Base-by-base conservation (phyloP, 345 rosid genomes). In the Gossypium thurberi region DNA sequence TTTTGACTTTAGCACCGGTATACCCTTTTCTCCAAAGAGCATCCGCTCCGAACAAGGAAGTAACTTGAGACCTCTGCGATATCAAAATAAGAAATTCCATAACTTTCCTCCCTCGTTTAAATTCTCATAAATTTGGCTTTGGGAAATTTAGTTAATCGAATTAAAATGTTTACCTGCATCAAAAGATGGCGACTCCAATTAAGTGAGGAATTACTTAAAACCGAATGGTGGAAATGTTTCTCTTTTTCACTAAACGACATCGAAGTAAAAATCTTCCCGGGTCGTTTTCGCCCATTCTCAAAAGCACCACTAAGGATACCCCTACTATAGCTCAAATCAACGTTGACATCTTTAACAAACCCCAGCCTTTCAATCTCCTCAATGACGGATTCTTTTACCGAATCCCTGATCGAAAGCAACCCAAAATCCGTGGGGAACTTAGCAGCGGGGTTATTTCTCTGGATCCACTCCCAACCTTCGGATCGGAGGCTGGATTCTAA, bases 31-130 rank as follows among this genome's bases (percentile, higher is more conserved):
- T 72, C 98, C 98, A 94, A 11, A 94, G 94, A 65, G 48, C 87
- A 70, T 91, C 94, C 9, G 98, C 98, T 73, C 98, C 98, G 83
- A 94, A 94, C 81, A 92, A 79, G 59, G 98, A 94, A 76, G 98
- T 94, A 42, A 94, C 88, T 81, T 92, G 98, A 68, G 92, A 88
- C 82, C 82, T 90, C 98, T 89, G 84, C 84, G 26, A 43, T 15
- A 75, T 71, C 67, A 44, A 48, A 43, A 52, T 15, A 10, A 51
- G 18, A 56, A 40, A 25, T 28, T 73, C 71, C 50, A 59, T n/a
- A 65, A 40, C 46, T 50, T 74, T 42, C n/a, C 43, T 21, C 7
- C 26, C 8, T 14, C 7, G 23, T 26, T 12, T 69, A 1, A 33
- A 18, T 62, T 64, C 44, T 37, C n/a, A 37, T 1, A 71, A 43